Evolutionary conservation across 2,329 filamentous ascomycete genomes (phyloP).

Genomic region (Stemphylium vesicarium): DNA sequence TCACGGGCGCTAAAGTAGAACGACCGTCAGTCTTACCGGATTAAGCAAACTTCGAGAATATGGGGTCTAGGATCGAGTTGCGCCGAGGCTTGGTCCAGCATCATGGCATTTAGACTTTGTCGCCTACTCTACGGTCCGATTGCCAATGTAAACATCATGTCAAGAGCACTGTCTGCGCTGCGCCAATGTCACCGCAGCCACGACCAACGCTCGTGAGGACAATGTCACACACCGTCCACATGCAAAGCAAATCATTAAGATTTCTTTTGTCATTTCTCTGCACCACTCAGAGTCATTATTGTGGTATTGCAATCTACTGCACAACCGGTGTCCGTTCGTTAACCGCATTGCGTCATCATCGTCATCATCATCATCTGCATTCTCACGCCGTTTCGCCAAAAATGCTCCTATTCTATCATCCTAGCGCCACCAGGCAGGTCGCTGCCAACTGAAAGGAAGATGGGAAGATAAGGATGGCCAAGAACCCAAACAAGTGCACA

Average conservation of each 20-base stretch:
- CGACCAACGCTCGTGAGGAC: not conserved
- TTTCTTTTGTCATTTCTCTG: constrained; percentile 39
- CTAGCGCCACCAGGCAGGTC: constrained; percentile 35
- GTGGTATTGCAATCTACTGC: constrained; percentile 42
- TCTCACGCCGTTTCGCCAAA: constrained; percentile 30
- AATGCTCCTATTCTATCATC: constrained; percentile 39
- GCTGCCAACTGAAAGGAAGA: constrained; percentile 38
- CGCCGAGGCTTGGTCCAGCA: not conserved
- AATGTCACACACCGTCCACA: not conserved
- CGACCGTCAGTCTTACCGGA: constrained; percentile 16
- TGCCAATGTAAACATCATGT: not conserved
- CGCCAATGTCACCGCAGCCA: not conserved
- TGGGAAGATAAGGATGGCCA: constrained; percentile 37
- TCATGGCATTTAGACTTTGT: not conserved
- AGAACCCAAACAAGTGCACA: constrained; percentile 34
- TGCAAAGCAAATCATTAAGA: constrained; percentile 7
- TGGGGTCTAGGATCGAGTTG: not conserved
- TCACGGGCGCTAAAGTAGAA: constrained; percentile 37
- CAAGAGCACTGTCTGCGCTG: not conserved
- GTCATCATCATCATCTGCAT: constrained; percentile 23
- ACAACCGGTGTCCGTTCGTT: constrained; percentile 28
- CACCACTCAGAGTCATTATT: constrained; percentile 42
- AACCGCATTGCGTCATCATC: constrained; percentile 35
- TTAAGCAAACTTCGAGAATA: constrained; percentile 10
- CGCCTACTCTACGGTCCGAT: not conserved